Conservation (phyloP, 805 yeast species). For the Metschnikowia sp. region DNA sequence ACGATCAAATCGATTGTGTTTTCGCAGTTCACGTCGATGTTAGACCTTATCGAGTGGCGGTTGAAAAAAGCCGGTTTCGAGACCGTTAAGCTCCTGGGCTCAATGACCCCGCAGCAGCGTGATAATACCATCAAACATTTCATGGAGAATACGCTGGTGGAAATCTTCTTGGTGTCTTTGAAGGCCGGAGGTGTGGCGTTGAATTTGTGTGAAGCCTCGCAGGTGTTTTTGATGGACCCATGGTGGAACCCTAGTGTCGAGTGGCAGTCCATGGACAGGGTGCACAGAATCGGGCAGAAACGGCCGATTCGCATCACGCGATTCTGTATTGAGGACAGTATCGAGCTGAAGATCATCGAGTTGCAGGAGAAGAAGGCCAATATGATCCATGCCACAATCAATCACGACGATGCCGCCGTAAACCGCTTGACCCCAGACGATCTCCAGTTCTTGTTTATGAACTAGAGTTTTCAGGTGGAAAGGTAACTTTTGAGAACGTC, state of each 20-base stretch:
- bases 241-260: constrained; percentile 99
- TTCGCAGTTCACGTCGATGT: constrained; percentile 95
- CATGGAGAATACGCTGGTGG: constrained; percentile 89
- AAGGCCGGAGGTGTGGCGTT: constrained; percentile 99
- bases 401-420: constrained; percentile 88
- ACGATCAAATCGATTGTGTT: constrained; percentile 96
- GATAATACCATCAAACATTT: constrained; percentile 87
- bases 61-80: constrained; percentile 90
- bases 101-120: constrained; percentile 94
- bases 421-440: constrained; percentile 89
- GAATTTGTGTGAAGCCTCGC: constrained; percentile 94
- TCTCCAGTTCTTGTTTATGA: constrained; percentile 88
- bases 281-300: constrained; percentile 94
- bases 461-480: constrained; percentile 33
- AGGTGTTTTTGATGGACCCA: constrained; percentile 92
- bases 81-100: constrained; percentile 92
- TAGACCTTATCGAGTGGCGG: constrained; percentile 95
- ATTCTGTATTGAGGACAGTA: constrained; percentile 93
- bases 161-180: constrained; percentile 88
- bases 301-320: constrained; percentile 92
- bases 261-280: constrained; percentile 98
- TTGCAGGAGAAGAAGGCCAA: constrained; percentile 96
- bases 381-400: constrained; percentile 96
- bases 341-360: constrained; percentile 93
- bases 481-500: too few relatives aligned